A percentile compares a stretch with the other conserved stretches of the same genome.
Evolutionary conservation across 148 eudicot genomes (phyloP).

Genomic region (Chenopodium suecicum): DNA sequence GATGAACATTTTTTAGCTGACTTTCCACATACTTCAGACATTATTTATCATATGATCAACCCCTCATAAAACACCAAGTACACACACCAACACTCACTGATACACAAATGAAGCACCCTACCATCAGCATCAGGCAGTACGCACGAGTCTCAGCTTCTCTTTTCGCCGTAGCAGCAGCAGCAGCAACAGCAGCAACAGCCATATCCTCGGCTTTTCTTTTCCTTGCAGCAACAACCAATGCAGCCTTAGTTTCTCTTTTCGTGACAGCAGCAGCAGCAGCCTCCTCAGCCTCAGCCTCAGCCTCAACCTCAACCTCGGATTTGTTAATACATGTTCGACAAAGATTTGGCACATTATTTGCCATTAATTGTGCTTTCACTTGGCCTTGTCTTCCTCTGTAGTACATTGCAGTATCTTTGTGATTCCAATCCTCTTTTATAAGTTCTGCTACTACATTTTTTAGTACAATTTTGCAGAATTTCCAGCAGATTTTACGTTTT

Average conservation of each 20-base stretch:
- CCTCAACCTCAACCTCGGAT: neutral
- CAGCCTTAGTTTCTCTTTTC: neutral
- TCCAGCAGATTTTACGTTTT: conserved; percentile 2
- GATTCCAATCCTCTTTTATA: neutral
- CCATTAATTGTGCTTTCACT: neutral
- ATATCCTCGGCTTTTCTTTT: neutral
- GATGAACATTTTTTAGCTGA: neutral
- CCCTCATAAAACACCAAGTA: neutral
- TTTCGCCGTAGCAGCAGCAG: neutral
- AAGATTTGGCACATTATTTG: neutral
- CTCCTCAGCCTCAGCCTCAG: neutral
- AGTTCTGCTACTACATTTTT: neutral
- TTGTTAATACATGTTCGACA: neutral
- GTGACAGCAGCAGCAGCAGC: neutral
- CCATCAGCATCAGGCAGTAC: neutral
- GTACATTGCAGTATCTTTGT: neutral
- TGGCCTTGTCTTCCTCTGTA: neutral
- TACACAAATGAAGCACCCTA: neutral
- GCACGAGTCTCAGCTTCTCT: neutral
- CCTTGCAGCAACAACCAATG: neutral
- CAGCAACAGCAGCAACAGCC: neutral
- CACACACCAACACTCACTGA: neutral
- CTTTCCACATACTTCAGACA: neutral
- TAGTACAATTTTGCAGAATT: neutral
- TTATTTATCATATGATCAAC: neutral